These are phyloP conservation scores for Saccharomyces uvarum DNA, from an alignment of 1,139 yeast species.

Conservation along the genomic window DNA sequence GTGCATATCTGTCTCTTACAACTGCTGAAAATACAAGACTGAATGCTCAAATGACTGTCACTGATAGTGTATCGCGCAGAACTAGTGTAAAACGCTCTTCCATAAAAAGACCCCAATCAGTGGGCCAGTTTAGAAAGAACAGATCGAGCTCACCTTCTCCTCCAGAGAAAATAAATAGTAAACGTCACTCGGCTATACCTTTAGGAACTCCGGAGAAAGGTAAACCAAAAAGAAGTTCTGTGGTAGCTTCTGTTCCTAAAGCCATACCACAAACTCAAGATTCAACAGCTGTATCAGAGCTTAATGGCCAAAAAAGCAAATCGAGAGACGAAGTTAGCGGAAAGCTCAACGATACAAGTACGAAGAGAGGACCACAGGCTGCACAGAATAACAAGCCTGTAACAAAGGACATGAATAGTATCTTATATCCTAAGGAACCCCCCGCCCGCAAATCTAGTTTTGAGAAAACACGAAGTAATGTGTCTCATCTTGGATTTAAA, in stretches of 20 bases:
- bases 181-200: conserved; percentile 10
- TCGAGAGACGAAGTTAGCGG: not conserved
- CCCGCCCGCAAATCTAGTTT: conserved; percentile 49
- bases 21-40: conserved; percentile 73
- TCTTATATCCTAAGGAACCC: conserved; percentile 32
- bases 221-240: not conserved
- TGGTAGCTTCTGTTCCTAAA: not conserved
- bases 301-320: not conserved
- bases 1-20: conserved; percentile 58
- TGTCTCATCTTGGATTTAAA: conserved; percentile 33
- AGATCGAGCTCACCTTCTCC: conserved; percentile 12
- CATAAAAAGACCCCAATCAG: conserved; percentile 19
- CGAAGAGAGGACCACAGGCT: not conserved
- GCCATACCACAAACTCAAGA: not conserved
- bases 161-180: conserved; percentile 9
- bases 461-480: conserved; percentile 37
- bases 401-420: conserved; percentile 7
- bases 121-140: conserved; percentile 7
- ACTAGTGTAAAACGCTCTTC: conserved; percentile 6
- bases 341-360: not conserved
- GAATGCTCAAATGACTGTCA: conserved; percentile 49
- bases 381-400: not conserved
- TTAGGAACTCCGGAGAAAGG: not conserved
- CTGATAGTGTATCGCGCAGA: conserved; percentile 26
- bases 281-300: not conserved